These are phyloP conservation scores for Trichosporon inkin DNA, from an alignment of 1,284 basidiomycete species.

Conservation along the genomic window DNA sequence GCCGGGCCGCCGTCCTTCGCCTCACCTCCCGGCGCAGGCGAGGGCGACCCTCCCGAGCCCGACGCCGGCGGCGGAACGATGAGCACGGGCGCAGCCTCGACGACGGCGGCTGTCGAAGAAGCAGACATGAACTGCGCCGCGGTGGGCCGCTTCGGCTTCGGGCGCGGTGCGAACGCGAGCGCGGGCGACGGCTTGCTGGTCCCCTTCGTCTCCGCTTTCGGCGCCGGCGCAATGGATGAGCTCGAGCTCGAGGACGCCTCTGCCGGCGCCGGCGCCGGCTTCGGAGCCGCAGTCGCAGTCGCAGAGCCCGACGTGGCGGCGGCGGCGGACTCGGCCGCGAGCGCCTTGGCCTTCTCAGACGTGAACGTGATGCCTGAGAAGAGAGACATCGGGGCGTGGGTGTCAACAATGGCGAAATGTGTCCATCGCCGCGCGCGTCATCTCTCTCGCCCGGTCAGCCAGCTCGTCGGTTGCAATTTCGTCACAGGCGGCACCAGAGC, in stretches of 20 bases:
- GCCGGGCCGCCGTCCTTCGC: slow-evolving; percentile 1
- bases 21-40: neutral
- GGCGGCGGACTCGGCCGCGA: slow-evolving; percentile 18
- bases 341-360: slow-evolving; percentile 22
- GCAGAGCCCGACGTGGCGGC: neutral
- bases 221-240: neutral
- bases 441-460: neutral
- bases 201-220: neutral
- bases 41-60: too few relatives aligned
- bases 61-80: slow-evolving; percentile 1
- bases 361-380: slow-evolving; percentile 48
- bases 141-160: slow-evolving; percentile 26
- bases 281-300: neutral
- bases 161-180: slow-evolving; percentile 46
- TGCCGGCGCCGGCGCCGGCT: neutral
- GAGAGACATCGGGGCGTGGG: slow-evolving; percentile 33
- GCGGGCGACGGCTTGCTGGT: slow-evolving; percentile 32
- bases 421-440: neutral
- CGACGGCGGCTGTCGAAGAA: slow-evolving; percentile 16
- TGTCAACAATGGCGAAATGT: neutral
- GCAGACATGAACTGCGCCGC: slow-evolving; percentile 11
- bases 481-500: neutral
- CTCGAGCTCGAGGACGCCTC: neutral
- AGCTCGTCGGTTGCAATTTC: slow-evolving; percentile 11
- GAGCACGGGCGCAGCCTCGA: slow-evolving; percentile 15